Evolutionary conservation across 139 green algal species (phyloP).

Genomic region (Zygnema circumcarinatum): DNA sequence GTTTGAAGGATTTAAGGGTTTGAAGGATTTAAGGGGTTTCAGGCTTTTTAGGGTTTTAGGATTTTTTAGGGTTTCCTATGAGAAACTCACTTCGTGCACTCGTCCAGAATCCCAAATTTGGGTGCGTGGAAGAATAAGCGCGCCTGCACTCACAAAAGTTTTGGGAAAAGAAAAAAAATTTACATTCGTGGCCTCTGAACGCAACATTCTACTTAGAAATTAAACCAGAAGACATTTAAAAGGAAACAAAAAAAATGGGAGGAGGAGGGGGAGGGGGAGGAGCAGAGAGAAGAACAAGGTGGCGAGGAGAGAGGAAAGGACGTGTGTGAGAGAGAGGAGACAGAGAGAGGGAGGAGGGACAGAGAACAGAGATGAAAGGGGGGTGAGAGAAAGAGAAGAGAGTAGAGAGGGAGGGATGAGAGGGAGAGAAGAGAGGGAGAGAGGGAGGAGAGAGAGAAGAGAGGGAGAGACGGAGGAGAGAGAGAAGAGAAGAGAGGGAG

Average conservation of each 20-base stretch:
- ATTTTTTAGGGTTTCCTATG: too few species aligned
- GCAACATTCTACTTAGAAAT: too few species aligned
- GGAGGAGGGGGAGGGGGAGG: not conserved
- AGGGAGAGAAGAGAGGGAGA: too few species aligned
- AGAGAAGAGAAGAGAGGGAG: too few species aligned
- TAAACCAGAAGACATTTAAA: not conserved
- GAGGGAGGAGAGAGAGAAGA: too few species aligned
- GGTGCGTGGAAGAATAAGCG: slow-evolving; percentile 79
- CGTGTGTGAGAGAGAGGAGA: not conserved
- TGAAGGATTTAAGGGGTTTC: too few species aligned
- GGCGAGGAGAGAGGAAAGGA: not conserved
- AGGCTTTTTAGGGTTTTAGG: too few species aligned
- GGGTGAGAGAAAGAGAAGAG: not conserved
- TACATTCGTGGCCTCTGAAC: too few species aligned
- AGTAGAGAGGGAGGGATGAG: not conserved
- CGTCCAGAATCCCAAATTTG: slow-evolving; percentile 74
- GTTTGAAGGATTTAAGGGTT: too few species aligned
- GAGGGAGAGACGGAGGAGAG: too few species aligned
- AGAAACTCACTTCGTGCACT: slow-evolving; percentile 80
- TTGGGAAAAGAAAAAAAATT: too few species aligned
- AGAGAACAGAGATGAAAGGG: not conserved
- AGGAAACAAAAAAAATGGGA: not conserved
- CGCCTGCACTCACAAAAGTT: slow-evolving; percentile 57
- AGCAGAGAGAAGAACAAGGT: not conserved
- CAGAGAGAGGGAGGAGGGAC: not conserved